Evolutionary conservation across 2,329 filamentous ascomycete genomes (phyloP), one percentile per base, ranked within the genome.

Genomic region (Monosporascus ibericus): DNA sequence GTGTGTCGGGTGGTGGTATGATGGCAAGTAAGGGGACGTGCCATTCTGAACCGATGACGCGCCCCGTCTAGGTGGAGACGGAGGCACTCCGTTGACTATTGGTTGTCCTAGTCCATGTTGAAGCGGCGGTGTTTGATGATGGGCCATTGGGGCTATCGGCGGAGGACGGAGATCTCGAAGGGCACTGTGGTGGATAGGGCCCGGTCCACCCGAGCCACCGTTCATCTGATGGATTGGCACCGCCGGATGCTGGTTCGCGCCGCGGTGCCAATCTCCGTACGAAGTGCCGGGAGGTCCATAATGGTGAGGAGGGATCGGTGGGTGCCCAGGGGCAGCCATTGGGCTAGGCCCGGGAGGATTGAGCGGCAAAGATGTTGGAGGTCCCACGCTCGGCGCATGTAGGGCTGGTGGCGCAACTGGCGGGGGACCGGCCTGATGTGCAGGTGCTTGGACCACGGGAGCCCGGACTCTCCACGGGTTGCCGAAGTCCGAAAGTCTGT

Each of bases 251-350:
- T 77, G 76, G 36, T 76, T 75, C 20, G 76, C 68, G 15, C 73
- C 72, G 20, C 77, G 75, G 51, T 76, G 73, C 75, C 81, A 83
- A 52, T 78, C 77, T 46, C 64, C 65, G 61, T 72, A 78, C 42
- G 70, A 59, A 47, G 62, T 58, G 37, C 60, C 61, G 4, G 71
- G 63, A 6, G 73, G 68, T 6, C 72, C 68, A 52, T 70, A 70
- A 34, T 71, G 67, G 55, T 73, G 71, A 48, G 70, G 61, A 48
- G 70, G 62, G 17, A 72, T 59, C 5, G 69, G 65, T 46, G 69
- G 69, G 17, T 65, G 59, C 8, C 59, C 61, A 14, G 68, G 67
- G n/a, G 67, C 65, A 46, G 66, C 68, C 48, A 72, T 70, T 30
- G 69, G 63, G 49, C 62, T 64, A 8, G 58, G 64, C 36, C 58